Conservation (phyloP, 257 asterid species). For the Solanum clarkiae region DNA sequence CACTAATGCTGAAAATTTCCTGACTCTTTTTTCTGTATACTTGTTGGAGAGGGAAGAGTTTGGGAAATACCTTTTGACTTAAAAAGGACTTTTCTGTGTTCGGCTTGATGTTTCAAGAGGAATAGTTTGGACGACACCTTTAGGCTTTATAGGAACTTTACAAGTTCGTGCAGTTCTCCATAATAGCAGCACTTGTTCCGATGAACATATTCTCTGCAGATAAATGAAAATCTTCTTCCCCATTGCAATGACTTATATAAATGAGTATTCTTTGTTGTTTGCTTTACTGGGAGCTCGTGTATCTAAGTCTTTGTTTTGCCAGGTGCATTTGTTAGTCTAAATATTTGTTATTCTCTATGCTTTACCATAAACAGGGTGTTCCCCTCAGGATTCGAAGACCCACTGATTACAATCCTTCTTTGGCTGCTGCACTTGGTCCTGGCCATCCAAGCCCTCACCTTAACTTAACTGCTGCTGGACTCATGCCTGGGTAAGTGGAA, state of each 20-base stretch:
- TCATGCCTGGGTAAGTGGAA: conserved; percentile 42
- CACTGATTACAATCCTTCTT: conserved; percentile 87
- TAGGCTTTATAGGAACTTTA: neutral
- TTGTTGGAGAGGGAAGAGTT: neutral
- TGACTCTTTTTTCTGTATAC: neutral
- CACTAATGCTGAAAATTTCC: neutral
- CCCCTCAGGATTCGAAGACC: conserved; percentile 97
- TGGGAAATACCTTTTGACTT: neutral
- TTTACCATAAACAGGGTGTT: conserved; percentile 48
- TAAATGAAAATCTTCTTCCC: neutral
- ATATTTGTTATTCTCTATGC: neutral
- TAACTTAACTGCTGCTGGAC: conserved; percentile 81
- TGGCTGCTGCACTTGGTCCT: conserved; percentile 97
- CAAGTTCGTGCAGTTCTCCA: neutral
- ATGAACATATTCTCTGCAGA: neutral
- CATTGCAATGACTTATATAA: neutral
- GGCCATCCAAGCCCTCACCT: conserved; percentile 84
- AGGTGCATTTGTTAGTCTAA: neutral
- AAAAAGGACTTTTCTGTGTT: neutral
- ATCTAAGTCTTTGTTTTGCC: neutral
- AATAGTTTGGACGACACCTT: neutral
- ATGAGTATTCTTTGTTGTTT: neutral
- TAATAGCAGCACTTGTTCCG: neutral
- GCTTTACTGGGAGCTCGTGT: neutral
- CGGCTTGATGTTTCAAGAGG: neutral